phyloP scores from a whole-genome alignment of 2,329 filamentous ascomycete genomes.

The Beauveria rudraprayagi region DNA sequence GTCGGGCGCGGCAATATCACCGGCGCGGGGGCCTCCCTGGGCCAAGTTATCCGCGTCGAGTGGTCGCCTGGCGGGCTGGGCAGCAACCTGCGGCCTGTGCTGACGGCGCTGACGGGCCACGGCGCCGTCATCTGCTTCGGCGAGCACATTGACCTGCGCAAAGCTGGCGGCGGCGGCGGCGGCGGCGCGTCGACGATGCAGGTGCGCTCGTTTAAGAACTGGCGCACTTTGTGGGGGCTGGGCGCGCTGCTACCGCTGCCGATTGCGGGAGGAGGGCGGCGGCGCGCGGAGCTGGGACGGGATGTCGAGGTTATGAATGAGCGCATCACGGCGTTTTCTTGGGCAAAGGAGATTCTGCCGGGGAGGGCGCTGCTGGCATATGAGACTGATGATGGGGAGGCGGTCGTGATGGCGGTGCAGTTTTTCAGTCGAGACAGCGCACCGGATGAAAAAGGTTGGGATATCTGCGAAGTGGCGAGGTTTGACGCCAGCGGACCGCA shows the following conservation, averaged over 20 bases:
- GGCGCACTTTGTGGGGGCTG: constrained; percentile 49
- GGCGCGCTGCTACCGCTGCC: constrained; percentile 45
- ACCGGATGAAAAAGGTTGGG: constrained; percentile 34
- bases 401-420: constrained; percentile 44
- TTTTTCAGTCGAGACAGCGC: constrained; percentile 21
- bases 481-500: constrained; percentile 42
- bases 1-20: constrained; percentile 1
- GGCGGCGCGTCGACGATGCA: constrained; percentile 20
- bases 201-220: constrained; percentile 36
- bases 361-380: constrained; percentile 43
- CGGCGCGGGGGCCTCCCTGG: constrained; percentile 32
- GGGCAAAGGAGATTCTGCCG: constrained; percentile 36
- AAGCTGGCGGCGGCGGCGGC: constrained; percentile 9
- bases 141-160: constrained; percentile 30
- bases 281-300: constrained; percentile 17
- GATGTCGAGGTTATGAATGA: constrained; percentile 32
- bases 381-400: constrained; percentile 39
- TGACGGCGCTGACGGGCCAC: constrained; percentile 42
- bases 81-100: constrained; percentile 42
- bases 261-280: constrained; percentile 16
- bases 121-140: constrained; percentile 45
- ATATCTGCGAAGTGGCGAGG: constrained; percentile 41
- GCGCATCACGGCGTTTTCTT: constrained; percentile 43
- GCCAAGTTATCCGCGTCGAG: constrained; percentile 44
- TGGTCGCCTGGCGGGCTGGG: constrained; percentile 55